phyloP scores from a whole-genome alignment of 768 basidiomycete species.

The Saitozyma podzolica region DNA sequence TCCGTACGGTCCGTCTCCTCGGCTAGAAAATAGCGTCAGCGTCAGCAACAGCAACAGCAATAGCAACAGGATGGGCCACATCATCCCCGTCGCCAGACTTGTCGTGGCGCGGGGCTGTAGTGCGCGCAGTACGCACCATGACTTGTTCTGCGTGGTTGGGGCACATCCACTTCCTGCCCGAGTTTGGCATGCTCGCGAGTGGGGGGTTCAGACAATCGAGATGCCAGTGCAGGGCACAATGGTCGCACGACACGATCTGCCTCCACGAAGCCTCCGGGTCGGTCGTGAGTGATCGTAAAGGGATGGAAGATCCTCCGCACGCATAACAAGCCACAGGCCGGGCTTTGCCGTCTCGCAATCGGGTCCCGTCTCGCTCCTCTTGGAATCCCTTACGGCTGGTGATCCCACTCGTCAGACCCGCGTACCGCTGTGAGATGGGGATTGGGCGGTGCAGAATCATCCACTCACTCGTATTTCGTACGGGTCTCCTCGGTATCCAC shows the following conservation, averaged over 20 bases:
- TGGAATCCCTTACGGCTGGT: constrained; percentile 77
- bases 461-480: constrained; percentile 76
- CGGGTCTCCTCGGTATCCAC: constrained; percentile 76
- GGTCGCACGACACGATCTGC: constrained; percentile 87
- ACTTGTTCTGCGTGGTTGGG: constrained; percentile 91
- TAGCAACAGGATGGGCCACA: not conserved
- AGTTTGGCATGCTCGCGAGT: constrained; percentile 75
- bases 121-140: constrained; percentile 60
- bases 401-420: too few relatives aligned
- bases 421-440: not conserved
- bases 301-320: constrained; percentile 73
- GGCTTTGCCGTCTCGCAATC: constrained; percentile 80
- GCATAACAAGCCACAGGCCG: constrained; percentile 83
- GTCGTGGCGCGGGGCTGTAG: too few relatives aligned
- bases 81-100: too few relatives aligned
- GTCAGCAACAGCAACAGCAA: not conserved
- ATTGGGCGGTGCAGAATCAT: constrained; percentile 11
- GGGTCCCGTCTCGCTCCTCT: constrained; percentile 87
- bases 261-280: constrained; percentile 44
- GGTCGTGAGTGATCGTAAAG: constrained; percentile 57
- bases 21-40: constrained; percentile 57
- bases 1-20: constrained; percentile 76
- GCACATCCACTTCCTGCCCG: constrained; percentile 97
- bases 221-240: constrained; percentile 93
- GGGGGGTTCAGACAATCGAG: constrained; percentile 95